Evolutionary conservation across 2,329 filamentous ascomycete genomes (phyloP).

Genomic region (Alternaria metachromatica): DNA sequence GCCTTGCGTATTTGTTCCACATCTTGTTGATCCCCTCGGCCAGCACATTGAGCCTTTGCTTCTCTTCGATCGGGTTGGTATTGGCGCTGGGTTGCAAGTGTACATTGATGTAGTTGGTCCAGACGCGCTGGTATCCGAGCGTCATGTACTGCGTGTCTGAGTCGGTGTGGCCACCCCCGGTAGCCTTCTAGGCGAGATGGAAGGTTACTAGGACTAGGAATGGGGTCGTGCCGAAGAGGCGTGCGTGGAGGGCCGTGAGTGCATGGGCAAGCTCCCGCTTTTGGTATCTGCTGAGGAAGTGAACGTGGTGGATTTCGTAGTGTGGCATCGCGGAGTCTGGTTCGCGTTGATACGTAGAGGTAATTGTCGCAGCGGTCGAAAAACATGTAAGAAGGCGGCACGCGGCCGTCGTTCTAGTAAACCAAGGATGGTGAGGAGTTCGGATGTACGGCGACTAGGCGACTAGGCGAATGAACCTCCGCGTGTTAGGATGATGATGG

Average conservation of each 20-base stretch:
- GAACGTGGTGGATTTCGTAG: background rate
- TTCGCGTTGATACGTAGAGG: background rate
- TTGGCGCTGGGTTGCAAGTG: conserved; percentile 27
- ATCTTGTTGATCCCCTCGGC: conserved; percentile 11
- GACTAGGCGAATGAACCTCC: background rate
- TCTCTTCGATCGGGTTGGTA: conserved; percentile 9
- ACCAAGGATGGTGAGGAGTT: background rate
- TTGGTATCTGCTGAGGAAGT: background rate
- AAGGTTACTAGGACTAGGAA: background rate
- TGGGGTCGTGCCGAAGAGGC: background rate
- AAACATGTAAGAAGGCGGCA: background rate
- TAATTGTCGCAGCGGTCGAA: background rate
- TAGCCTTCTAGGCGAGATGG: background rate
- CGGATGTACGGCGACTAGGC: background rate
- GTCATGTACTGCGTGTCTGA: background rate
- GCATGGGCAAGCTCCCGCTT: background rate
- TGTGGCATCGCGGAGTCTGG: background rate
- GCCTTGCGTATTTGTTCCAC: conserved; percentile 26
- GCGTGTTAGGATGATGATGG: background rate
- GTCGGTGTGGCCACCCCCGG: background rate
- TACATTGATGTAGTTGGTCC: conserved; percentile 30
- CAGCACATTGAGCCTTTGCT: conserved; percentile 15
- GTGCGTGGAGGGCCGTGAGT: background rate
- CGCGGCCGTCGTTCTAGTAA: background rate
- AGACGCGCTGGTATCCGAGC: conserved; percentile 1